Evolutionary conservation across 1,139 yeast genomes (phyloP).

Genomic region (Yamadazyma sp.): DNA sequence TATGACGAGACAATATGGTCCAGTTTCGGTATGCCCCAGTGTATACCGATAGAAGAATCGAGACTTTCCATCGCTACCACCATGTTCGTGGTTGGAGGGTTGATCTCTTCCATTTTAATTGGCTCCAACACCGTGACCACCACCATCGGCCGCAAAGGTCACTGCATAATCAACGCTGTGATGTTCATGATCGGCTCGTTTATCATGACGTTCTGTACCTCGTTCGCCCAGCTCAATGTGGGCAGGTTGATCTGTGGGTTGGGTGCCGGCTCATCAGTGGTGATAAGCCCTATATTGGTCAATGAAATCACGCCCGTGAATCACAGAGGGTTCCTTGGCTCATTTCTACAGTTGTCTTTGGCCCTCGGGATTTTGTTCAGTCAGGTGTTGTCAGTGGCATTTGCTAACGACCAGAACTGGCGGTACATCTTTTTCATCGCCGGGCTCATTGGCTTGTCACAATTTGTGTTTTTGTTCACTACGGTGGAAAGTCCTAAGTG

Average conservation of each 20-base stretch:
- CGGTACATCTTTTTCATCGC: constrained; percentile 31
- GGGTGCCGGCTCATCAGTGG: constrained; percentile 41
- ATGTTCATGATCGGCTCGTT: constrained; percentile 29
- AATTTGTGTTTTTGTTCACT: constrained; percentile 31
- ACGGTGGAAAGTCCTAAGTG: constrained; percentile 43
- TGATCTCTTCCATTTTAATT: constrained; percentile 30
- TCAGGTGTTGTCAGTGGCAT: constrained; percentile 32
- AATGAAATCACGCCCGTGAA: constrained; percentile 40
- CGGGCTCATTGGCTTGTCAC: constrained; percentile 24
- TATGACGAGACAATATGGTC: constrained; percentile 32
- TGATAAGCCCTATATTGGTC: constrained; percentile 38
- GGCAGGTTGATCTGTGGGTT: constrained; percentile 36
- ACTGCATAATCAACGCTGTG: constrained; percentile 26
- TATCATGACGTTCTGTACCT: constrained; percentile 26
- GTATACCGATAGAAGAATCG: constrained; percentile 27
- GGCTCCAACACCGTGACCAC: constrained; percentile 28
- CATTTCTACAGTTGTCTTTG: constrained; percentile 37
- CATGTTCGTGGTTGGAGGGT: constrained; percentile 40
- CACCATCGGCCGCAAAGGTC: constrained; percentile 26
- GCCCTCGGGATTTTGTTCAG: constrained; percentile 36
- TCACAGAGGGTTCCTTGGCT: constrained; percentile 40
- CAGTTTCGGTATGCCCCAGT: constrained; percentile 23
- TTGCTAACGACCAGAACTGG: constrained; percentile 39
- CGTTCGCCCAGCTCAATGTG: constrained; percentile 18
- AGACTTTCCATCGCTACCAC: constrained; percentile 33